phyloP scores from a whole-genome alignment of 73 alveolate species.

The Chromera velia region DNA sequence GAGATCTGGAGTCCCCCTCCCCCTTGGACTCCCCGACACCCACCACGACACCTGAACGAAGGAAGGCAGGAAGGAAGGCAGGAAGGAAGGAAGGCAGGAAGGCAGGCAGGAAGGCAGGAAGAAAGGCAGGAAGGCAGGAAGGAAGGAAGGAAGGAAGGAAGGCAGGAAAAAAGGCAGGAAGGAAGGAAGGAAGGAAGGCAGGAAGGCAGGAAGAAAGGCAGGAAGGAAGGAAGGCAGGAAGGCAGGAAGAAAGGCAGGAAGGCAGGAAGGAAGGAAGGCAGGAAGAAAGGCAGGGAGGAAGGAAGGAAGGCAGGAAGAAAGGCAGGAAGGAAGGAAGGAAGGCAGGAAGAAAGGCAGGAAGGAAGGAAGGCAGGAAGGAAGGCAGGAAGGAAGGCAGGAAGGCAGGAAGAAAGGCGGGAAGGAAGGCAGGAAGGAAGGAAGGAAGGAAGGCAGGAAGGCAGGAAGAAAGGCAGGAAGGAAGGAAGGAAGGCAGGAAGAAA shows the following conservation, averaged over 20 bases:
- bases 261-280: constrained; percentile 4
- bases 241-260: constrained; percentile 8
- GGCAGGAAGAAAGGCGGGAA: neutral
- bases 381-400: constrained; percentile 9
- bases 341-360: constrained; percentile 9
- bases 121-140: constrained; percentile 4
- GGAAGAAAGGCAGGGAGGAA: constrained; percentile 7
- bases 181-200: constrained; percentile 11
- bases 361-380: constrained; percentile 8
- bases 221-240: constrained; percentile 11
- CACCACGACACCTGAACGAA: neutral
- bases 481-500: constrained; percentile 9
- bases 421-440: constrained; percentile 11
- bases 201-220: constrained; percentile 7
- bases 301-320: constrained; percentile 3
- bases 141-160: constrained; percentile 12
- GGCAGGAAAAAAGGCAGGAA: neutral
- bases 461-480: constrained; percentile 7
- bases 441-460: constrained; percentile 7
- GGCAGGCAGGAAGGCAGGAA: constrained; percentile 3
- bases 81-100: constrained; percentile 10
- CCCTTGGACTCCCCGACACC: constrained; percentile 1
- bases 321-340: constrained; percentile 11
- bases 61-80: constrained; percentile 5
- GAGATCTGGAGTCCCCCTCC: constrained; percentile 24